Evolutionary conservation across 139 green algal genomes (phyloP).

Genomic region (Coelastrella sp.): DNA sequence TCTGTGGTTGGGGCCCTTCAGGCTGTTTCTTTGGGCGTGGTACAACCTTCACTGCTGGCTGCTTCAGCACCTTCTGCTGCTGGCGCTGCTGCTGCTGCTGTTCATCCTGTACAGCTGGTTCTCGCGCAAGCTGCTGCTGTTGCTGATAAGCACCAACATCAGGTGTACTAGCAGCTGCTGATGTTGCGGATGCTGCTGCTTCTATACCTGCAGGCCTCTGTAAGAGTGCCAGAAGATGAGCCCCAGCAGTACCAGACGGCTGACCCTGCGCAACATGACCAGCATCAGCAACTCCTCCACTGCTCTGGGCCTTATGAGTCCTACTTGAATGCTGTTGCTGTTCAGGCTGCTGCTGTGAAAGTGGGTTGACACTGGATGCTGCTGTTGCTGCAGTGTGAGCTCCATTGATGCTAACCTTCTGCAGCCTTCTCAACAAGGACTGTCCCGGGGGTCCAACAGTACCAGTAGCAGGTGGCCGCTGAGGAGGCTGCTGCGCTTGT

Average conservation of each 20-base stretch:
- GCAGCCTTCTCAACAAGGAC: constrained; percentile 17
- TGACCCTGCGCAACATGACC: neutral
- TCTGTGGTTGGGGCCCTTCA: constrained; percentile 1
- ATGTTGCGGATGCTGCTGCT: neutral
- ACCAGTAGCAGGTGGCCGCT: neutral
- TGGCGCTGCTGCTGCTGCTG: constrained; percentile 2
- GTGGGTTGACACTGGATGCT: neutral
- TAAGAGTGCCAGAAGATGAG: no score
- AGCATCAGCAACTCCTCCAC: neutral
- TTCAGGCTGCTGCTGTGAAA: no score
- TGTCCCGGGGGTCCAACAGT: neutral
- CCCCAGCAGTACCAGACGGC: no score
- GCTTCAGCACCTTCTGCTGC: neutral
- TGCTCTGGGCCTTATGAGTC: no score
- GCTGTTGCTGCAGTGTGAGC: neutral
- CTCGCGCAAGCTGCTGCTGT: neutral
- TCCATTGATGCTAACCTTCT: neutral
- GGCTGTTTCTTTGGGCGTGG: neutral
- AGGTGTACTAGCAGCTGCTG: neutral
- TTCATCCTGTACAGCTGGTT: neutral
- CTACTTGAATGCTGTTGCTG: no score
- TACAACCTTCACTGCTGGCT: constrained; percentile 27
- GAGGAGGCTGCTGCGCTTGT: no score
- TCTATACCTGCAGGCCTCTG: neutral
- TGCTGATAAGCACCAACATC: constrained; percentile 10